Conservation (phyloP, 768 basidiomycete genomes). For the Pisolithus albus region DNA sequence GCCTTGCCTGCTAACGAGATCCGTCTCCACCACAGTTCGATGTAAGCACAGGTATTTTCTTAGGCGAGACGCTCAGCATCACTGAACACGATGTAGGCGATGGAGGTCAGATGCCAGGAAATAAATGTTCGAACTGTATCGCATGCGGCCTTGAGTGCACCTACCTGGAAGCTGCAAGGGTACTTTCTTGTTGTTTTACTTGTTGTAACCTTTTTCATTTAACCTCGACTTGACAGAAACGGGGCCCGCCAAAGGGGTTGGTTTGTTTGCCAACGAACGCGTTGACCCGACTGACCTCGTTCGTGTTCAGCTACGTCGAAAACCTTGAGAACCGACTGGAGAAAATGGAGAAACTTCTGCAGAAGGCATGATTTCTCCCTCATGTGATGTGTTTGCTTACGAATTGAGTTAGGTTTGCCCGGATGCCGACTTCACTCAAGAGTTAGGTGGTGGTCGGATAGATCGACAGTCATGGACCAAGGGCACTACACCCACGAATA, state of each 20-base stretch:
- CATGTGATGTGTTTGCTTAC: constrained; percentile 2
- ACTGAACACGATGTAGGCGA: constrained; percentile 35
- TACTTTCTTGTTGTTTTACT: constrained; percentile 15
- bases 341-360: constrained; percentile 58
- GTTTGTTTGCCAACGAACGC: constrained; percentile 3
- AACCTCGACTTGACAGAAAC: constrained; percentile 26
- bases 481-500: constrained; percentile 2
- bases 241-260: constrained; percentile 33
- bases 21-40: constrained; percentile 40
- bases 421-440: constrained; percentile 53
- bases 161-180: constrained; percentile 52
- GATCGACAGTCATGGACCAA: constrained; percentile 34
- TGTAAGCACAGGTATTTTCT: constrained; percentile 36
- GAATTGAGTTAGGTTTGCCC: constrained; percentile 50
- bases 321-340: constrained; percentile 54
- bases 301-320: constrained; percentile 46
- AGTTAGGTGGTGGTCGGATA: constrained; percentile 40
- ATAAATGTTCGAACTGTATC: constrained; percentile 52
- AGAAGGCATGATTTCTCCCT: constrained; percentile 33
- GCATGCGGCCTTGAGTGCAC: constrained; percentile 44
- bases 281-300: background rate
- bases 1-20: constrained; percentile 5
- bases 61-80: background rate
- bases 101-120: constrained; percentile 51
- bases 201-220: background rate